Evolutionary conservation across 495 filamentous ascomycete genomes (phyloP).

Genomic region (Neurospora sublineolata): DNA sequence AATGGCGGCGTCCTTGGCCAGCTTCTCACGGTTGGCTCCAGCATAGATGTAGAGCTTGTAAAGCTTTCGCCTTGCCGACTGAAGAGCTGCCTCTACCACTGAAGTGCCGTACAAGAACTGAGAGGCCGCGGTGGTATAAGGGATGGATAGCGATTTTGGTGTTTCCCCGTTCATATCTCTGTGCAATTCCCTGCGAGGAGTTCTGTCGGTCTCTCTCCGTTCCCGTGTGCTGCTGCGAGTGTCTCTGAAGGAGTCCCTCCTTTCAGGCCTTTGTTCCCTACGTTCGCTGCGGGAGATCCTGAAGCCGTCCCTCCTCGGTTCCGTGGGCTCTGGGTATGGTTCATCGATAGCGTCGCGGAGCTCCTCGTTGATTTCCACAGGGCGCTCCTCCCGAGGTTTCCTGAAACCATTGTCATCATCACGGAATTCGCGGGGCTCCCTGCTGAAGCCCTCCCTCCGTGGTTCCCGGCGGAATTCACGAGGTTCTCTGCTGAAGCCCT

Average conservation of each 20-base stretch:
- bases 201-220: background rate
- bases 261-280: background rate
- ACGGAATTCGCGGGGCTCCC: background rate
- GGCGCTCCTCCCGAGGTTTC: background rate
- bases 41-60: conserved; percentile 76
- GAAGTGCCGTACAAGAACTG: conserved; percentile 83
- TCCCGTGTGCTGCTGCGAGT: background rate
- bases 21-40: conserved; percentile 36
- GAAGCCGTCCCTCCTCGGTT: background rate
- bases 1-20: conserved; percentile 32
- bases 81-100: conserved; percentile 72
- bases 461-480: background rate
- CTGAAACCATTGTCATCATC: background rate
- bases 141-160: conserved; percentile 45
- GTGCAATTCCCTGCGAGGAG: background rate
- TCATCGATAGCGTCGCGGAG: background rate
- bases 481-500: background rate
- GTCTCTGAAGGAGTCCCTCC: background rate
- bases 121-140: conserved; percentile 74
- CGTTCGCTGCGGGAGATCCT: background rate
- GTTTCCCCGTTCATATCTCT: background rate
- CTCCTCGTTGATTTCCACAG: background rate
- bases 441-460: conserved; percentile 1
- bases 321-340: background rate
- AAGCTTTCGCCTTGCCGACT: conserved; percentile 52